These are phyloP conservation scores for Sechiopsis laciniata DNA, from an alignment of 306 rosid genomes.

Conservation along the genomic window DNA sequence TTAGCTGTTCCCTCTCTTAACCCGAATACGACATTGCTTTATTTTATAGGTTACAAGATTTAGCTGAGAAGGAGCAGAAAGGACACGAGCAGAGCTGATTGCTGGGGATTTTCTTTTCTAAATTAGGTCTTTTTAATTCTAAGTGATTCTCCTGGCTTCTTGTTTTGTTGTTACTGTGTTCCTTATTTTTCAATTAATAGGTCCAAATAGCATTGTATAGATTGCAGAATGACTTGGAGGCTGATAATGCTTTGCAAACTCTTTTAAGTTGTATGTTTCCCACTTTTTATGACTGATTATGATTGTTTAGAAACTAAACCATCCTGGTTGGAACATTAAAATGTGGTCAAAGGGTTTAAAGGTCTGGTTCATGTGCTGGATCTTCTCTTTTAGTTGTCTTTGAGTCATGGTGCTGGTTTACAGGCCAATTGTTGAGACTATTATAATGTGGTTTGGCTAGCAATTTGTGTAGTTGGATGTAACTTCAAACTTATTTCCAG, in stretches of 20 bases:
- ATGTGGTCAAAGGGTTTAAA: slow-evolving; percentile 5
- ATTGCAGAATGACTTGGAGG: slow-evolving; percentile 29
- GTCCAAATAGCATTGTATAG: slow-evolving; percentile 30
- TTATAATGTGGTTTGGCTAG: too few species aligned
- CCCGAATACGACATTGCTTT: background rate
- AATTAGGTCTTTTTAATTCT: background rate
- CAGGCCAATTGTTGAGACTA: too few species aligned
- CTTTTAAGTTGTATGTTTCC: slow-evolving; percentile 2
- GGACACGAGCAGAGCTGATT: slow-evolving; percentile 11
- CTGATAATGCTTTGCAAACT: slow-evolving; percentile 23
- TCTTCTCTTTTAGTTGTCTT: slow-evolving; percentile 5
- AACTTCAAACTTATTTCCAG: too few species aligned
- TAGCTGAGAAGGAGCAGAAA: background rate
- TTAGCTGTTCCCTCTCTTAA: slow-evolving; percentile 5
- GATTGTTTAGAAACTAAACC: slow-evolving; percentile 11
- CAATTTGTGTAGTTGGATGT: too few species aligned
- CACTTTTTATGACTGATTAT: slow-evolving; percentile 11
- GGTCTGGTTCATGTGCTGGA: slow-evolving; percentile 1
- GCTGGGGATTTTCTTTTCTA: slow-evolving; percentile 10
- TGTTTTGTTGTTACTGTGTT: slow-evolving; percentile 24
- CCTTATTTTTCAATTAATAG: slow-evolving; percentile 20
- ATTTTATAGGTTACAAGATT: slow-evolving; percentile 9
- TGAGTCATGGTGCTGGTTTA: background rate
- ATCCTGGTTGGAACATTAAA: slow-evolving; percentile 12
- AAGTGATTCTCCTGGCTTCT: background rate